These are phyloP conservation scores for Auxenochlorella protothecoides DNA, from an alignment of 139 green algal genomes.

Conservation along the genomic window DNA sequence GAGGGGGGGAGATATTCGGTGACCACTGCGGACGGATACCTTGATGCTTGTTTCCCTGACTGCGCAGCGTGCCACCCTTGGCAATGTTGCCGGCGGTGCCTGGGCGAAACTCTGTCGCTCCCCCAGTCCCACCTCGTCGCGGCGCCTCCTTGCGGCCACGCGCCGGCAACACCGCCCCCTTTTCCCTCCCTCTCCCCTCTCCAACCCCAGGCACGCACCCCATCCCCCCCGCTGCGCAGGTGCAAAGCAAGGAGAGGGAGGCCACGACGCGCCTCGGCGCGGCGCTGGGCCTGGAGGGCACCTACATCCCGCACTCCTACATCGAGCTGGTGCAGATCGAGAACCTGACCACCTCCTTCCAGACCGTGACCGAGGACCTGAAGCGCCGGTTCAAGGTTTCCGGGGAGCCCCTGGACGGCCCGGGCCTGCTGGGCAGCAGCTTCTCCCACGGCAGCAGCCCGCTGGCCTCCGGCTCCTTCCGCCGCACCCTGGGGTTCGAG, in stretches of 20 bases:
- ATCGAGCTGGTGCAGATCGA: conserved; percentile 88
- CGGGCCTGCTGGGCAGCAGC: conserved; percentile 10
- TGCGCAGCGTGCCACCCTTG: too few relatives aligned
- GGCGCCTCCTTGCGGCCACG: too few relatives aligned
- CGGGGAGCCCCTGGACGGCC: conserved; percentile 28
- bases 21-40: too few relatives aligned
- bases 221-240: too few relatives aligned
- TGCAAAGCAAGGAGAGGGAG: conserved; percentile 69
- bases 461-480: conserved; percentile 6
- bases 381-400: conserved; percentile 48
- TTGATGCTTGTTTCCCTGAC: too few relatives aligned
- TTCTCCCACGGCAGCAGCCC: conserved; percentile 15
- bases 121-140: too few relatives aligned
- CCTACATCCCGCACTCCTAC: conserved; percentile 80
- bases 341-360: conserved; percentile 58
- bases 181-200: too few relatives aligned
- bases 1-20: too few relatives aligned
- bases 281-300: conserved; percentile 67
- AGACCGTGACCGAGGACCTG: conserved; percentile 61
- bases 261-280: conserved; percentile 47
- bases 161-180: too few relatives aligned
- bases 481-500: conserved; percentile 24
- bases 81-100: too few relatives aligned
- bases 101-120: too few relatives aligned
- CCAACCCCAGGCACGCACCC: too few relatives aligned